Conservation (phyloP, 2,329 filamentous ascomycete genomes). For the Nemania sp. region DNA sequence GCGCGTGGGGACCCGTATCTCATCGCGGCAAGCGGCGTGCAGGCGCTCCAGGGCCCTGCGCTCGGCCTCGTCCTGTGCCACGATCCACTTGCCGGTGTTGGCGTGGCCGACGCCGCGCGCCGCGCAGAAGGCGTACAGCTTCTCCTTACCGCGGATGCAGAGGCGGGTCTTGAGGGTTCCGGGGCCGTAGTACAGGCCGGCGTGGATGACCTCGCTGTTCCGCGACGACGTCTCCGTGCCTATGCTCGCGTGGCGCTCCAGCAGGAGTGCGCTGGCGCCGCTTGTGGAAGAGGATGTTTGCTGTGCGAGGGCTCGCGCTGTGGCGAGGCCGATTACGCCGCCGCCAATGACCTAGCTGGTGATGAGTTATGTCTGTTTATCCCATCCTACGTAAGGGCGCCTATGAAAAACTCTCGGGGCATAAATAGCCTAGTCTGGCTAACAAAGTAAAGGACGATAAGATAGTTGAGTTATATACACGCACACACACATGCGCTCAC, state of each 20-base stretch:
- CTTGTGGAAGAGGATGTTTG: constrained; percentile 48
- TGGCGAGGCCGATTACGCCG: constrained; percentile 81
- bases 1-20: constrained; percentile 72
- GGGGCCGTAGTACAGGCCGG: constrained; percentile 88
- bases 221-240: constrained; percentile 90
- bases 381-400: neutral
- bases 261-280: constrained; percentile 76
- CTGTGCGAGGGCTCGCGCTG: constrained; percentile 77
- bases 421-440: neutral
- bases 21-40: constrained; percentile 58
- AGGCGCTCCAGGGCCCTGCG: constrained; percentile 69
- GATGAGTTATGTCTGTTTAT: constrained; percentile 14
- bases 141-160: constrained; percentile 80
- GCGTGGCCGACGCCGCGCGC: constrained; percentile 75
- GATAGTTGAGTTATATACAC: neutral
- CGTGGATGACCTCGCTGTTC: constrained; percentile 97
- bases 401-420: neutral
- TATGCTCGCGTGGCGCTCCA: constrained; percentile 80
- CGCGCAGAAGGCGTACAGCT: constrained; percentile 83
- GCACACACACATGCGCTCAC: too few species aligned
- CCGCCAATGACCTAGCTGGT: constrained; percentile 64
- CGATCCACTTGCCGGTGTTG: constrained; percentile 92
- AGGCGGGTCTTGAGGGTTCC: constrained; percentile 83
- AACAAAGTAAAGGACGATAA: neutral
- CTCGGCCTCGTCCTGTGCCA: constrained; percentile 83